Base-by-base conservation (phyloP, 1,139 yeast genomes). In the Pichia sp. region DNA sequence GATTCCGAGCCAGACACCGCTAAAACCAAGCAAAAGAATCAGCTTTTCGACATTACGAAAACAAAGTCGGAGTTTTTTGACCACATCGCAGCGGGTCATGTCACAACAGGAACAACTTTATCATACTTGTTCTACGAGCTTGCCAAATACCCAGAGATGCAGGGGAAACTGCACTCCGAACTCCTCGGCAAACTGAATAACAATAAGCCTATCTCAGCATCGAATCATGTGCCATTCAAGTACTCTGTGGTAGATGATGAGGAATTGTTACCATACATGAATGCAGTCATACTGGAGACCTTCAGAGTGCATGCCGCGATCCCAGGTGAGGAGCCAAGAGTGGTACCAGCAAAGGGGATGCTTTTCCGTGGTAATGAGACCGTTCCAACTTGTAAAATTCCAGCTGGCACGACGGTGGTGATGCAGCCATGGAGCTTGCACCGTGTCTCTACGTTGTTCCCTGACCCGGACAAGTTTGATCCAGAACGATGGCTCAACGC, bases 271-370 rank as follows among this genome's bases (percentile, higher is more conserved):
- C 83, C 82, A 1, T 78, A 76, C 55, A 68, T 85, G 59, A 78
- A 80, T 60, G 87, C 88, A 0, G 72, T 84, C 11, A 64, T 84
- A 5, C 73, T 76, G 55, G 92, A 85, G 64, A 78, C 79, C 10
- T 75, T 79, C 16, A 70, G 92, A 52, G 72, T 85, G 0, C 88
- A 84, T 67, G 73, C 89, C 0, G 85, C 90, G 0, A 85, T 85
- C 59, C 92, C 92, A 0, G 90, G 90, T 0, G 81, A 85, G 44
- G 90, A 85, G 65, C 90, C 90, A 2, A 69, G 92, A 45, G 67
- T 78, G 5, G 81, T 78, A 4, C 76, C 76, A 4, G 57, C 62
- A 13, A 48, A 56, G 3, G 76, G 75, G 0, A 30, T 69, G 47
- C 42, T 56, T 26, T 67, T 65, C 66, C 58, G 63, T 31, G 70